A percentile compares a stretch with the other conserved stretches of the same genome.
phyloP scores from a whole-genome alignment of 2,329 filamentous ascomycete genomes.

The Fonsecaea monophora region DNA sequence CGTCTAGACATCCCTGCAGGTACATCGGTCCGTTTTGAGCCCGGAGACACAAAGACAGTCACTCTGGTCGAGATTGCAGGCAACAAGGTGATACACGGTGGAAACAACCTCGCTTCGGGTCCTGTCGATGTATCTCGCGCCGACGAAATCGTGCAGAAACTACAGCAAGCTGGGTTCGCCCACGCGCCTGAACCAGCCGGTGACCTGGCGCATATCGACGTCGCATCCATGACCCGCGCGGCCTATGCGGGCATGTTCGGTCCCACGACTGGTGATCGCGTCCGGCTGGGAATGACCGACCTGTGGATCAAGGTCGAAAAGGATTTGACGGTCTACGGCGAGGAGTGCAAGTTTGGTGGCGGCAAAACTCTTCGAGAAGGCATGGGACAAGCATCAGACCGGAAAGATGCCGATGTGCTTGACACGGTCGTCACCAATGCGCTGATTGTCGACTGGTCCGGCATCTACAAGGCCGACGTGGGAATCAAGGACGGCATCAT shows the following conservation, averaged over 20 bases:
- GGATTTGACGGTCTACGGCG: conserved; percentile 82
- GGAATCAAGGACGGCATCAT: conserved; percentile 88
- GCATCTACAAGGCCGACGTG: conserved; percentile 96
- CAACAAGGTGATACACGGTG: conserved; percentile 78
- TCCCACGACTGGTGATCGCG: conserved; percentile 84
- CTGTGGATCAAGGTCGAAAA: conserved; percentile 90
- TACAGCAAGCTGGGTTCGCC: conserved; percentile 77
- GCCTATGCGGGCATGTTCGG: conserved; percentile 91
- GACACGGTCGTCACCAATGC: conserved; percentile 91
- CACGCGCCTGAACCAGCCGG: conserved; percentile 72
- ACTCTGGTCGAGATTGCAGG: conserved; percentile 88
- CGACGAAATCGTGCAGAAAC: conserved; percentile 69
- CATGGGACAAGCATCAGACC: conserved; percentile 89
- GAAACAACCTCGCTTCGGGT: conserved; percentile 80
- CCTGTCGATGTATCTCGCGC: conserved; percentile 68
- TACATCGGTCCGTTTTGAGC: conserved; percentile 91
- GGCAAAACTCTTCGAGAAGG: conserved; percentile 93
- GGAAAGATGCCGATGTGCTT: conserved; percentile 72
- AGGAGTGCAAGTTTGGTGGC: conserved; percentile 94
- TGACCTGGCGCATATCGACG: conserved; percentile 63
- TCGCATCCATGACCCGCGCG: conserved; percentile 74
- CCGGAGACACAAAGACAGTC: conserved; percentile 89
- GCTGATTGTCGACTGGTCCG: conserved; percentile 85
- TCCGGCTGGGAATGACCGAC: conserved; percentile 81
- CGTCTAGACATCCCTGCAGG: conserved; percentile 89